These are phyloP conservation scores for Oryza glumipatula DNA, from an alignment of 176 grass and related monocot species.

Conservation along the genomic window DNA sequence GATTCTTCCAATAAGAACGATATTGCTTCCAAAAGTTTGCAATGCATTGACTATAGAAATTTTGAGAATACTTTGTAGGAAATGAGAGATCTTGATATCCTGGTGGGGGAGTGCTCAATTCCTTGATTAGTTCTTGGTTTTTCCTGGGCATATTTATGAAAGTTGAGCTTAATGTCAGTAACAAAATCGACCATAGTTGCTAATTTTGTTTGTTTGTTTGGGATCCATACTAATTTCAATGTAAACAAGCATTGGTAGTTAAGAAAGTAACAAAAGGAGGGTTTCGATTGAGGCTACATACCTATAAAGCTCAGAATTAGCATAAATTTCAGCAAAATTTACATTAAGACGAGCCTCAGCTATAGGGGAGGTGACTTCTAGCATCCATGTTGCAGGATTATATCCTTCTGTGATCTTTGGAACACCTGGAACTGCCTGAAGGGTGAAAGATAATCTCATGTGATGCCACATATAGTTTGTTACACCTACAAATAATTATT, in stretches of 20 bases:
- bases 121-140: conserved; percentile 75
- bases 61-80: conserved; percentile 80
- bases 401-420: conserved; percentile 72
- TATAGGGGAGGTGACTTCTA: conserved; percentile 72
- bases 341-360: conserved; percentile 63
- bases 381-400: conserved; percentile 94
- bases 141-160: conserved; percentile 39
- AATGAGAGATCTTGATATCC: conserved; percentile 73
- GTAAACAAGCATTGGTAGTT: not conserved
- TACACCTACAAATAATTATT: not conserved
- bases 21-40: conserved; percentile 89
- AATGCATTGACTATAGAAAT: conserved; percentile 58
- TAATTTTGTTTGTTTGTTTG: not conserved
- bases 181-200: not conserved
- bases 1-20: conserved; percentile 94
- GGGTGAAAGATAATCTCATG: not conserved
- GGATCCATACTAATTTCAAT: not conserved
- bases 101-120: conserved; percentile 59
- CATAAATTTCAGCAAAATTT: conserved; percentile 86
- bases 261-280: conserved; percentile 9
- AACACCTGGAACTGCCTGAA: conserved; percentile 81
- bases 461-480: not conserved
- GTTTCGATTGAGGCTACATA: conserved; percentile 30
- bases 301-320: conserved; percentile 67
- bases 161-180: not conserved